A percentile compares a stretch with the other conserved stretches of the same genome.
Conservation (phyloP, 2,329 filamentous ascomycete genomes). For the Gaeumannomyces sp. region DNA sequence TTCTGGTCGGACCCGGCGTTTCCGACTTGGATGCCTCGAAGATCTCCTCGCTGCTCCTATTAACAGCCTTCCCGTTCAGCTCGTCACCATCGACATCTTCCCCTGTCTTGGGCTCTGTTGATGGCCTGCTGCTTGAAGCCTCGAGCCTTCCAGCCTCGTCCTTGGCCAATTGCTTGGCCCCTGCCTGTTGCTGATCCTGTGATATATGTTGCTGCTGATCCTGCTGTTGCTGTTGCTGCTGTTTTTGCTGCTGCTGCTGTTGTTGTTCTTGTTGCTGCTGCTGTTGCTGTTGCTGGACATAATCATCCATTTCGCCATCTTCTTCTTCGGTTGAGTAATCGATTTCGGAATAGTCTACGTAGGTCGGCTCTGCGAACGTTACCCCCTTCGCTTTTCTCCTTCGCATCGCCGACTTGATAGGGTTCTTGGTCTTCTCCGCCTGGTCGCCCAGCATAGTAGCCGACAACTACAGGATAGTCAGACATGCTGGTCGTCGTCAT, state of each 20-base stretch:
- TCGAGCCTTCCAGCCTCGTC: slow-evolving; percentile 52
- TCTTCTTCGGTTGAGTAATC: slow-evolving; percentile 80
- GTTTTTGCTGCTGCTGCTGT: slow-evolving; percentile 26
- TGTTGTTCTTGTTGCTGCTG: slow-evolving; percentile 20
- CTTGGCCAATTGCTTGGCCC: slow-evolving; percentile 28
- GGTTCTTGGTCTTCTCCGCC: slow-evolving; percentile 72
- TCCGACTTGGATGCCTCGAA: slow-evolving; percentile 44
- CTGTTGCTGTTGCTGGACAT: slow-evolving; percentile 26
- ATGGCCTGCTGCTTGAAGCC: slow-evolving; percentile 43
- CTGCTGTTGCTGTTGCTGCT: slow-evolving; percentile 22
- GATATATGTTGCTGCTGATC: slow-evolving; percentile 20
- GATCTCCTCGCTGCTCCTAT: slow-evolving; percentile 60
- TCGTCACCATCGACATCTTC: slow-evolving; percentile 26
- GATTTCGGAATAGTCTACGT: slow-evolving; percentile 79
- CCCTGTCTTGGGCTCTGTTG: slow-evolving; percentile 30
- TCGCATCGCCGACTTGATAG: slow-evolving; percentile 77
- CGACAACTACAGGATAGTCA: slow-evolving; percentile 42
- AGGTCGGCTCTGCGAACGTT: slow-evolving; percentile 77
- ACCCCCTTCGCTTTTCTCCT: slow-evolving; percentile 80
- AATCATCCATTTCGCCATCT: slow-evolving; percentile 36
- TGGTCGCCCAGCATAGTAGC: slow-evolving; percentile 58
- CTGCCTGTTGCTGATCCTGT: slow-evolving; percentile 19
- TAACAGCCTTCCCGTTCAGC: slow-evolving; percentile 18
- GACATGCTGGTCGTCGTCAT: neutral
- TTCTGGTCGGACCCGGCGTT: slow-evolving; percentile 49